These are phyloP conservation scores for Saccharomyces hybrid DNA, from an alignment of 1,139 yeast genomes.

Conservation along the genomic window DNA sequence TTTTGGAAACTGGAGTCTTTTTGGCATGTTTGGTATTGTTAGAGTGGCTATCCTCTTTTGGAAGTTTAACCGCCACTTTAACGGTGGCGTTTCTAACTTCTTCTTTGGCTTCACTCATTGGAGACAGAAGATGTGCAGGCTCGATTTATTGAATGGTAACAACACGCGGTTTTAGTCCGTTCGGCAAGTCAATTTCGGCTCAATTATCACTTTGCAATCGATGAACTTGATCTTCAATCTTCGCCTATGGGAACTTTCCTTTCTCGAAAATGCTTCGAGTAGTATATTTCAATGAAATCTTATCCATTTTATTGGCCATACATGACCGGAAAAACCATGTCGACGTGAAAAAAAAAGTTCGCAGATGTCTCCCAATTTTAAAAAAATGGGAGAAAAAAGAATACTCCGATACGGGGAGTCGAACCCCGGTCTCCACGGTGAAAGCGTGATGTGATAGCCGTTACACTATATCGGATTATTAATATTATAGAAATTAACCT, in stretches of 20 bases:
- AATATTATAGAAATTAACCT: neutral
- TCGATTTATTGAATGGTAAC: neutral
- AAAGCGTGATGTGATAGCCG: slow-evolving; percentile 35
- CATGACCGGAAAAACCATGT: neutral
- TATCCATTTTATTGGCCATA: neutral
- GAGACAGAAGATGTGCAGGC: neutral
- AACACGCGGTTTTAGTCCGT: neutral
- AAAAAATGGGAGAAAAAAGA: slow-evolving; percentile 4
- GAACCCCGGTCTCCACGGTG: slow-evolving; percentile 36
- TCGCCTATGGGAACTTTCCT: neutral
- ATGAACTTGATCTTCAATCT: neutral
- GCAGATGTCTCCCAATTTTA: neutral
- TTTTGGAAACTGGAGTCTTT: slow-evolving; percentile 4
- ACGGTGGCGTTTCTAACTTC: slow-evolving; percentile 7
- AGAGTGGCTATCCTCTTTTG: slow-evolving; percentile 7
- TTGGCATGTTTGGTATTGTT: neutral
- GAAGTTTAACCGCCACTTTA: slow-evolving; percentile 15
- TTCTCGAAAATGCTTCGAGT: neutral
- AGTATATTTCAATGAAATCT: neutral
- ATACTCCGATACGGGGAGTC: slow-evolving; percentile 35
- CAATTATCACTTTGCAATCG: neutral
- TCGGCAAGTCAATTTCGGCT: neutral
- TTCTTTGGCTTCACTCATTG: neutral
- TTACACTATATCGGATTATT: slow-evolving; percentile 31
- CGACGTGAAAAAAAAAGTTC: slow-evolving; percentile 2